A percentile compares a stretch with the other conserved stretches of the same genome.
Evolutionary conservation across 331 rosid genomes (phyloP).

Genomic region (Phaseolus coccineus): DNA sequence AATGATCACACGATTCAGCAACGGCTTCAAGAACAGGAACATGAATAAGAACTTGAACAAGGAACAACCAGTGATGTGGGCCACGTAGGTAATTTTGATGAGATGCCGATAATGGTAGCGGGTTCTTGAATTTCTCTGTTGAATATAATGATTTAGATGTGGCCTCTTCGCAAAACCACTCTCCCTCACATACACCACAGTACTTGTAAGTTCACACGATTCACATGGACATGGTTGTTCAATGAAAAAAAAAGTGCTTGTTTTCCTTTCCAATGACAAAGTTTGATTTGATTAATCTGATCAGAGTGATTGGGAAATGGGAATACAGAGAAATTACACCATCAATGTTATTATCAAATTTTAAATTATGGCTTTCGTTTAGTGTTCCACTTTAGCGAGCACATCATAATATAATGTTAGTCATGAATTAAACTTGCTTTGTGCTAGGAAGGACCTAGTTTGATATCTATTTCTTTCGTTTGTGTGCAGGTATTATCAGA

Average conservation of each 20-base stretch:
- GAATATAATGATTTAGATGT: slow-evolving; percentile 43
- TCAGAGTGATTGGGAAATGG: not conserved
- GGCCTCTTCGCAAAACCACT: slow-evolving; percentile 15
- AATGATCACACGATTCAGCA: slow-evolving; percentile 45
- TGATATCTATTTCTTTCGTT: not conserved
- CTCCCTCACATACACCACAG: not conserved
- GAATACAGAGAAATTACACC: not conserved
- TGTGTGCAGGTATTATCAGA: slow-evolving; percentile 69
- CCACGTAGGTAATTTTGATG: not conserved
- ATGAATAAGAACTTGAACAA: not conserved
- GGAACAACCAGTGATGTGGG: not conserved
- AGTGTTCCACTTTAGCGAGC: not conserved
- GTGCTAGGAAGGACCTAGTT: not conserved
- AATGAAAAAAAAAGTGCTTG: not conserved
- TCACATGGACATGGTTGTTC: slow-evolving; percentile 25
- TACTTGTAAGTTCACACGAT: slow-evolving; percentile 28
- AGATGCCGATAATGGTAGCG: not conserved
- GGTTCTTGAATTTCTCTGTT: slow-evolving; percentile 41
- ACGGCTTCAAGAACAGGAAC: slow-evolving; percentile 25
- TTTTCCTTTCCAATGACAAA: slow-evolving; percentile 15
- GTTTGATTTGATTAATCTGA: slow-evolving; percentile 31
- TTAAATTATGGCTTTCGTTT: slow-evolving; percentile 24
- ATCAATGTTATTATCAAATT: slow-evolving; percentile 4
- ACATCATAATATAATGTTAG: not conserved
- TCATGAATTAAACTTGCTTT: not conserved